Evolutionary conservation across 192 early-diverging fungal genomes (phyloP), one percentile per base, ranked within the genome.

Genomic region (Umbelopsis vinacea): DNA sequence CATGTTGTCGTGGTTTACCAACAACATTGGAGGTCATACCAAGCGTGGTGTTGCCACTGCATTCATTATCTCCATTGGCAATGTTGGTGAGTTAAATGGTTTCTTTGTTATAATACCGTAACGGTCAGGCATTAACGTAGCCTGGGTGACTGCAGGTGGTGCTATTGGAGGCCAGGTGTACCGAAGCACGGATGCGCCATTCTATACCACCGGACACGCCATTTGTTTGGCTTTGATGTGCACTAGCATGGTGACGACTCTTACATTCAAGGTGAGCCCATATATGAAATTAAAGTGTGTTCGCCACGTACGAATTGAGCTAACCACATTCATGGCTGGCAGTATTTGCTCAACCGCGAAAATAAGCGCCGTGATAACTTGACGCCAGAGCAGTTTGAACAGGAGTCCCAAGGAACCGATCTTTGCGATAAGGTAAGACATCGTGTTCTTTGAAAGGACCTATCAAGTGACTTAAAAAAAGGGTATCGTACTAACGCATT

Each of bases 111-210:
- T 40, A 6, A 40, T 40, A 40, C 38, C 3, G 3, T 6, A 40
- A 8, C 4, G 3, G 4, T 40, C 38, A 6, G 12, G 29, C 1
- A 29, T 29, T 50, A 50, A 50, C 15, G 11, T 43, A 43, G 1
- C 15, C 0, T 50, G 4, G 15, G 46, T 10, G 12, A 10, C 48
- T 50, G 48, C 48, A 50, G 48, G 48, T 78, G 92, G 91, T 37
- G 86, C 87, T 15, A 85, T 94, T 35, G 90, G 86, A 52, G 89
- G 89, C 1, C 91, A 92, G 54, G 88, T 94, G 7, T 94, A 92
- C 80, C 86, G 90, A 66, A 67, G 79, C 21, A 71, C 80, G 3
- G 91, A 91, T 29, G 88, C 82, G 0, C 85, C 85, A 21, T 72
- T 83, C 46, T 92, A 88, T 66, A 48, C 52, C 8, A 71, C 68